Evolutionary conservation across 208 protist species (phyloP), one percentile per base, ranked within the genome.

Genomic region (Trypanosoma vivax): DNA sequence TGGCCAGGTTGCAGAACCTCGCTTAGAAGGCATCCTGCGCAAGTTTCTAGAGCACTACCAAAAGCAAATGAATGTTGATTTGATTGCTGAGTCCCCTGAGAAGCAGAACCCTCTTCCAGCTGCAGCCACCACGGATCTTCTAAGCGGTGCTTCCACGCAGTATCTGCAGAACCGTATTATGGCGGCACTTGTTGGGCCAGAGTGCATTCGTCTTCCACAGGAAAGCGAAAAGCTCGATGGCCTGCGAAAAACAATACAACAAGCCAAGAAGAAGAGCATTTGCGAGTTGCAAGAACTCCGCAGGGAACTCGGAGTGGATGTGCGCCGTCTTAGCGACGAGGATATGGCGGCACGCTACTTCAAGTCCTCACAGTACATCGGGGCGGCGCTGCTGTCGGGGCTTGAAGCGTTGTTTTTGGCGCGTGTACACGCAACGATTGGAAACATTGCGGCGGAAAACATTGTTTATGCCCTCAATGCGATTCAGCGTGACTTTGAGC

Each of bases 11-110:
- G 50, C 64, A 7, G 72, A 64, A 21, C 60, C 60, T 11, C 79
- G 82, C 5, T 60, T 94, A 24, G 65, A 79, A 46, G 54, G 63
- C 31, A 94, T 94, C 35, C 56, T 94, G 29, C 50, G 69, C 18
- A 87, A 85, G 41, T 94, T 94, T 45, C 60, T 89, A 2, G 82
- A 90, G 53, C 80, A 94, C 65, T 90, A 88, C 58, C 76, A 93
- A 43, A 73, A 85, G 50, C 72, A 93, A 60, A 60, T 88, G 65
- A 87, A 90, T 57, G 78, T 94, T 0, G 79, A 94, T 42, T 54
- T 92, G 11, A 70, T 92, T 21, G 38, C 38, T 21, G 28, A 18
- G 2, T 38, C 37, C 24, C 52, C 73, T 16, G 58, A 61, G 25
- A 49, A 64, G 0, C 42, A 76, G 30, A 64, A 55, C 19, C 79